These are phyloP conservation scores for Eimeria brunetti DNA, from an alignment of 169 alveolate species.

Conservation along the genomic window DNA sequence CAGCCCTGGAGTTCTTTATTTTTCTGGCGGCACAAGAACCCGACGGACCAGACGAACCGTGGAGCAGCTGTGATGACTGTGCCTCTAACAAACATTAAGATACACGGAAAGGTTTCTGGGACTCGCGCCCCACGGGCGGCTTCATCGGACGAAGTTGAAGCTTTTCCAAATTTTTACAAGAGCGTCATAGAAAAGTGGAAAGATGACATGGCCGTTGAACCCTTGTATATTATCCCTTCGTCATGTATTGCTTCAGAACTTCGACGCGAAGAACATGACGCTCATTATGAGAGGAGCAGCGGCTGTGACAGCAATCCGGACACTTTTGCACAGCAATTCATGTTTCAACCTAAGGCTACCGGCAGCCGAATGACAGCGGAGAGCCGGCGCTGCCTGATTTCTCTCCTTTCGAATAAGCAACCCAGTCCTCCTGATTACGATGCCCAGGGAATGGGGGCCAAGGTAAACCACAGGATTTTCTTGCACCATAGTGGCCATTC, in stretches of 20 bases:
- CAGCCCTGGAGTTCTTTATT: neutral
- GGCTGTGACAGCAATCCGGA: neutral
- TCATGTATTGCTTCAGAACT: neutral
- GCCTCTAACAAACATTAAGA: slow-evolving; percentile 32
- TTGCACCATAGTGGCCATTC: neutral
- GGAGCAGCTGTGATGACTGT: slow-evolving; percentile 17
- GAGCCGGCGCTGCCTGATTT: neutral
- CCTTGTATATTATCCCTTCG: slow-evolving; percentile 48
- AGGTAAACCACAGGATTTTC: neutral
- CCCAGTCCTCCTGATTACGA: neutral
- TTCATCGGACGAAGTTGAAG: neutral
- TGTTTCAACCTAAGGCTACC: neutral
- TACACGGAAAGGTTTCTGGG: slow-evolving; percentile 4
- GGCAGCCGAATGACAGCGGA: neutral
- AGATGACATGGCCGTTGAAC: slow-evolving; percentile 55
- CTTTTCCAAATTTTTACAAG: neutral
- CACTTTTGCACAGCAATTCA: neutral
- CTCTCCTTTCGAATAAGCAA: neutral
- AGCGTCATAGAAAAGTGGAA: slow-evolving; percentile 3
- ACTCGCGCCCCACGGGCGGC: neutral
- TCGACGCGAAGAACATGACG: neutral
- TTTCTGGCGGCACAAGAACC: slow-evolving; percentile 29
- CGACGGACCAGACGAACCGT: neutral
- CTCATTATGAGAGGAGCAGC: neutral
- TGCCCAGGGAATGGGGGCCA: slow-evolving; percentile 25